Conservation (phyloP, 208 protist genomes). For the Trypanosoma rangeli region DNA sequence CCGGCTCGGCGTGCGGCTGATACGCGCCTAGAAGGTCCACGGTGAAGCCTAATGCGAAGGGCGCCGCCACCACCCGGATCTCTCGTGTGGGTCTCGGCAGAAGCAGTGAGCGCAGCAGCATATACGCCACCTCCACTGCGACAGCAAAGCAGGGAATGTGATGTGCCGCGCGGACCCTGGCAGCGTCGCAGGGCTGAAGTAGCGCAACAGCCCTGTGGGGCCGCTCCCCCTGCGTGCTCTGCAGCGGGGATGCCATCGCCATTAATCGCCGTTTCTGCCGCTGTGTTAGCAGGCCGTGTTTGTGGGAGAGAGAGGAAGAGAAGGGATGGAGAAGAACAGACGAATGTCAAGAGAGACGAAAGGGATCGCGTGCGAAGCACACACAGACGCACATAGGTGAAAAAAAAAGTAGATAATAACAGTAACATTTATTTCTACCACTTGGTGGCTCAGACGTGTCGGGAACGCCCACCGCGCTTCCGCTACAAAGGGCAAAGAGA, state of each 20-base stretch:
- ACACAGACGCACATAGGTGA: too few relatives aligned
- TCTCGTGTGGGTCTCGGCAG: background rate
- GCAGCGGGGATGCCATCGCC: background rate
- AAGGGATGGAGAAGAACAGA: too few relatives aligned
- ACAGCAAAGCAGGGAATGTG: conserved; percentile 46
- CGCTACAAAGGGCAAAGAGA: too few relatives aligned
- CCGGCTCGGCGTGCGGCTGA: background rate
- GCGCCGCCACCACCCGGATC: conserved; percentile 5
- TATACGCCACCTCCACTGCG: conserved; percentile 31
- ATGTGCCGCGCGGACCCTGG: conserved; percentile 37
- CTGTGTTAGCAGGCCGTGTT: too few relatives aligned
- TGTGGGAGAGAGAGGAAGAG: too few relatives aligned
- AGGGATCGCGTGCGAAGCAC: too few relatives aligned
- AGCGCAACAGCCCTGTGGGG: conserved; percentile 24
- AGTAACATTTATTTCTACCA: too few relatives aligned
- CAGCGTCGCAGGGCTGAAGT: conserved; percentile 21
- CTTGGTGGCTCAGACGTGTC: too few relatives aligned
- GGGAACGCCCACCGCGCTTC: too few relatives aligned
- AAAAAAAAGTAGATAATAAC: too few relatives aligned
- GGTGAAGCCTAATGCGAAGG: conserved; percentile 5
- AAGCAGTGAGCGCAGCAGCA: conserved; percentile 19
- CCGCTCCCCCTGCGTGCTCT: background rate
- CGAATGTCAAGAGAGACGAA: too few relatives aligned
- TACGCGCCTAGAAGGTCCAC: conserved; percentile 15
- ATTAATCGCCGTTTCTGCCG: conserved; percentile 3